Base-by-base conservation (phyloP, 768 basidiomycete species). In the Tricholoma flavovirens region DNA sequence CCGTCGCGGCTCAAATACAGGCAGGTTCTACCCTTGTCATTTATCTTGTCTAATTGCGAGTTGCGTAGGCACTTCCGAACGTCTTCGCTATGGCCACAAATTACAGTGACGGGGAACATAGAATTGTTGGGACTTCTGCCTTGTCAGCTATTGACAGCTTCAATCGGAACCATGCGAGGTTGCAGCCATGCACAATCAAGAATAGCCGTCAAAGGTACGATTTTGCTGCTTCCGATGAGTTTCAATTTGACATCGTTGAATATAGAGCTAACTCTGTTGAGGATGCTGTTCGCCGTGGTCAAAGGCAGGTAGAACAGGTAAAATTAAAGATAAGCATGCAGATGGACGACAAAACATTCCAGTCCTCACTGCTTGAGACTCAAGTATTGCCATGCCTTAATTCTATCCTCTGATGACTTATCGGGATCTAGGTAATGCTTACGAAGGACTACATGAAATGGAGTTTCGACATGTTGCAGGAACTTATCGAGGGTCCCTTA, bases 281-380 rank as follows among this genome's bases (percentile, higher is more conserved):
- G 65, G 96, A 98, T 64, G 81, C 90, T 2, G 80, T 95, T 30
- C 83, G 90, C 29, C 81, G 93, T 46, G 90, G 90, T 11, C 95
- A 97, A 70, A 79, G 90, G 58, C 92, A 93, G 62, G 87, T 95
- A 2, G 93, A 97, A 63, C 90, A 93, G 63, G 86, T 83, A 22
- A 94, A 91, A 70, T 77, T 97, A 53, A 92, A 93, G 67, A 80
- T 89, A 66, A 89, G 87, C 57, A 84, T 97, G 81, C 90, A 93
- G 71, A 91, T 98, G 83, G 97, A 99, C 67, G 97, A 98, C 69
- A 87, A 80, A 67, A 82, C 88, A 4, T 99, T 98, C 71, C 92
- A 95, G 65, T 76, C 85, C 4, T 81, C 78, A 38, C 75, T 99
- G 50, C 77, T 94, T 19, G 93, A 97, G 63, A 92, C 93, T 2